phyloP scores from a whole-genome alignment of 1,284 basidiomycete species.

The Microbotryomycetes sp. region DNA sequence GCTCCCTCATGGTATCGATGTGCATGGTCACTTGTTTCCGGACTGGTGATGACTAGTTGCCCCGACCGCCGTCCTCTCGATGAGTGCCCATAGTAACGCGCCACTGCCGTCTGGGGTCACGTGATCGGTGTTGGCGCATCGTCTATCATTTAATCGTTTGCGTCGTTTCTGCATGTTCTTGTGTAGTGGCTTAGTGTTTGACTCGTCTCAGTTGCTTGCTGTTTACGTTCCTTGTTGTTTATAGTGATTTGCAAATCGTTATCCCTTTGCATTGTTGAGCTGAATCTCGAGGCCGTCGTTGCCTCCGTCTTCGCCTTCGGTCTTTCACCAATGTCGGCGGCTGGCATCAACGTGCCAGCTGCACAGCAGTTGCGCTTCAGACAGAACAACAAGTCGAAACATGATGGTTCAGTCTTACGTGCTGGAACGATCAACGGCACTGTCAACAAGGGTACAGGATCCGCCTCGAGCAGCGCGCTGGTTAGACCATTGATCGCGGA shows the following conservation, averaged over 20 bases:
- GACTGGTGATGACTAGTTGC: too few species aligned
- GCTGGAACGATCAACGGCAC: not conserved
- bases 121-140: not conserved
- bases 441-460: not conserved
- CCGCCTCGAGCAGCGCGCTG: not conserved
- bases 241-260: not conserved
- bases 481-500: not conserved
- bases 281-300: not conserved
- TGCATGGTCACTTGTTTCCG: slow-evolving; percentile 31
- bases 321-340: not conserved
- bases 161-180: not conserved
- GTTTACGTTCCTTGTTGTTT: not conserved
- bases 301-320: not conserved
- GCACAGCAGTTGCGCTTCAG: slow-evolving; percentile 31
- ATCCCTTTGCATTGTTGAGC: not conserved
- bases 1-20: slow-evolving; percentile 14
- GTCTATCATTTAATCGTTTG: not conserved
- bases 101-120: not conserved
- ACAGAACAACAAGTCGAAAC: not conserved
- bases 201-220: not conserved
- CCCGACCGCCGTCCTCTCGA: too few species aligned
- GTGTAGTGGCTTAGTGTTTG: not conserved
- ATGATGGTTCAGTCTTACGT: not conserved
- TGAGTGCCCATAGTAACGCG: too few species aligned
- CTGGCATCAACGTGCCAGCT: slow-evolving; percentile 21